Evolutionary conservation across 1,284 basidiomycete genomes (phyloP).

Genomic region (Melampsora abietis-canadensis): DNA sequence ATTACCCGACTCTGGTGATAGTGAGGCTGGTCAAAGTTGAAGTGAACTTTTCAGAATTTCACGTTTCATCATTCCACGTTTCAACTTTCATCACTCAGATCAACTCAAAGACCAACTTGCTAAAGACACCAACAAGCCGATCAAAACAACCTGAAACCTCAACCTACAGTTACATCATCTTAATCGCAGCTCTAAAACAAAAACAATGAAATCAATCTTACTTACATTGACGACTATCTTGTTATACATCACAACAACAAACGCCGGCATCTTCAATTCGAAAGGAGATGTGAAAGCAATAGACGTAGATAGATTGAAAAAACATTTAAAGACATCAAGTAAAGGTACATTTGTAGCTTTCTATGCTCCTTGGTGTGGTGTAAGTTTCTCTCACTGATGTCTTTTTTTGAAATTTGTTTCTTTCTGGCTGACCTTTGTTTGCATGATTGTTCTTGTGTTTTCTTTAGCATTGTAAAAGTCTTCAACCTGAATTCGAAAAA

Average conservation of each 20-base stretch:
- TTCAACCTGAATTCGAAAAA: slow-evolving; percentile 33
- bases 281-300: slow-evolving; percentile 25
- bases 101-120: too few relatives aligned
- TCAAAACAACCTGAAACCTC: too few relatives aligned
- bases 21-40: too few relatives aligned
- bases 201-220: too few relatives aligned
- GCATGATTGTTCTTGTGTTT: neutral
- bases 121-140: too few relatives aligned
- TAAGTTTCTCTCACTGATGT: slow-evolving; percentile 1
- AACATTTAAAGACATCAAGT: slow-evolving; percentile 33
- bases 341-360: slow-evolving; percentile 37
- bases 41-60: too few relatives aligned
- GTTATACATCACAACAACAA: neutral
- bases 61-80: too few relatives aligned
- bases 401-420: neutral
- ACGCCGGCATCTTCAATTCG: slow-evolving; percentile 25
- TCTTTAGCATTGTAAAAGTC: slow-evolving; percentile 35
- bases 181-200: too few relatives aligned
- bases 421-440: neutral
- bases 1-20: too few relatives aligned
- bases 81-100: too few relatives aligned
- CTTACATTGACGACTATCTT: too few relatives aligned
- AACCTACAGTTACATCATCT: too few relatives aligned
- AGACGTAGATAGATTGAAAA: slow-evolving; percentile 16
- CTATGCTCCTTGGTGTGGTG: slow-evolving; percentile 39